Base-by-base conservation (phyloP, 1,139 yeast genomes). In the Tardiomyces depauwii region DNA sequence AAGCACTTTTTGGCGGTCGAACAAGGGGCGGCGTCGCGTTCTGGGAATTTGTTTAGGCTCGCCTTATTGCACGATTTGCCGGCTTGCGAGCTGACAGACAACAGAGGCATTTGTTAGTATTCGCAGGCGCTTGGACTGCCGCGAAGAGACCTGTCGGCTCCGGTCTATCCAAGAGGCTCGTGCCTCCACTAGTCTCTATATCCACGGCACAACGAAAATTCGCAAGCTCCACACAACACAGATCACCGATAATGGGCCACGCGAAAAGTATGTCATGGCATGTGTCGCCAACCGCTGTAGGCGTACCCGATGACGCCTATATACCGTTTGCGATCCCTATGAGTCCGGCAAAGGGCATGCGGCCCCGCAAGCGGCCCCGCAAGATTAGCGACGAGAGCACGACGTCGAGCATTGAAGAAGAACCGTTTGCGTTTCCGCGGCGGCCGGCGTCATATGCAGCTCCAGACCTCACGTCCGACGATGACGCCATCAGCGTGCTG, bases 241-340 rank as follows among this genome's bases (percentile, higher is more conserved):
- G n/a, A n/a, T n/a, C n/a, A 12, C 30, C 13, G n/a, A 32, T 2
- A 13, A 47, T 49, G 52, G 43, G 49, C 19, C 52, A 49, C 33
- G 45, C 52, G 16, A 49, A 49, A 38, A 45, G 49, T 39, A 46
- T 49, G 38, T 49, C 52, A 16, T 49, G 52, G 52, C 52, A 49
- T 40, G 41, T 41, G 39, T 44, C 47, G 43, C 28, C 44, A 7
- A 44, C 25, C 33, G 23, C 36, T 30, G 16, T 13, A 30, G 16
- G 16, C 11, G 16, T 14, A 5, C n/a, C 16, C 36, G 16, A 30
- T 10, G 36, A 30, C 16, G 16, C 16, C 36, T 30, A 14, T 30
- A 30, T 30, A 30, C 36, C 36, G 36, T 30, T 30, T 30, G 36
- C 16, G 36, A 12, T 30, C 5, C 36, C 36, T 10, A 12, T 13